Evolutionary conservation across 2,329 filamentous ascomycete species (phyloP).

Genomic region (Hortaea sp.): DNA sequence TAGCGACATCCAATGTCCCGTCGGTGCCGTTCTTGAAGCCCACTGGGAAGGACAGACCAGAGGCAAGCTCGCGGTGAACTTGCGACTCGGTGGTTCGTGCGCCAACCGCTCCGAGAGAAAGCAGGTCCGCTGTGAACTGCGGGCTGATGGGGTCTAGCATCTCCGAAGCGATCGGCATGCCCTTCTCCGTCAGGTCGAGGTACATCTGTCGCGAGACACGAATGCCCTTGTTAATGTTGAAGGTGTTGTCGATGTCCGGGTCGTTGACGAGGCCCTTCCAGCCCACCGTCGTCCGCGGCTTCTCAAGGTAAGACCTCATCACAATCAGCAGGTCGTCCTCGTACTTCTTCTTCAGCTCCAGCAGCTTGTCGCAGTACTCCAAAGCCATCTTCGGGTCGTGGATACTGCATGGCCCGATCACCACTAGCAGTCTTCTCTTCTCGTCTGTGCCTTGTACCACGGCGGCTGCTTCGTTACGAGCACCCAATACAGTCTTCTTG

Average conservation of each 20-base stretch:
- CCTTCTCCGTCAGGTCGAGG: slow-evolving; percentile 78
- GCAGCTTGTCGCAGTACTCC: slow-evolving; percentile 80
- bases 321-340: slow-evolving; percentile 83
- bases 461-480: slow-evolving; percentile 50
- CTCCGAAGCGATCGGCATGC: slow-evolving; percentile 93
- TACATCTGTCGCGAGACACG: slow-evolving; percentile 81
- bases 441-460: slow-evolving; percentile 51
- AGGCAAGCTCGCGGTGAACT: slow-evolving; percentile 87
- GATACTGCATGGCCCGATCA: slow-evolving; percentile 93
- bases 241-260: slow-evolving; percentile 94
- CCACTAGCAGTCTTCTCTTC: slow-evolving; percentile 56
- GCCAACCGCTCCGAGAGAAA: slow-evolving; percentile 86
- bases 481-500: slow-evolving; percentile 47
- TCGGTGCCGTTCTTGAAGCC: slow-evolving; percentile 99
- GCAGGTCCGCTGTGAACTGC: slow-evolving; percentile 86
- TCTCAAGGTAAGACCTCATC: slow-evolving; percentile 98
- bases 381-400: slow-evolving; percentile 86
- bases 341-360: slow-evolving; percentile 78
- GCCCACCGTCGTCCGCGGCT: slow-evolving; percentile 92
- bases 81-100: slow-evolving; percentile 96
- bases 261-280: slow-evolving; percentile 99
- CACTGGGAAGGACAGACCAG: slow-evolving; percentile 89
- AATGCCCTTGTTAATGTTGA: slow-evolving; percentile 98
- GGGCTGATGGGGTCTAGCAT: slow-evolving; percentile 98
- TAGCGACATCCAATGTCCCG: slow-evolving; percentile 75